Evolutionary conservation across 2,329 filamentous ascomycete genomes (phyloP).

Genomic region (Stemphylium vesicarium): DNA sequence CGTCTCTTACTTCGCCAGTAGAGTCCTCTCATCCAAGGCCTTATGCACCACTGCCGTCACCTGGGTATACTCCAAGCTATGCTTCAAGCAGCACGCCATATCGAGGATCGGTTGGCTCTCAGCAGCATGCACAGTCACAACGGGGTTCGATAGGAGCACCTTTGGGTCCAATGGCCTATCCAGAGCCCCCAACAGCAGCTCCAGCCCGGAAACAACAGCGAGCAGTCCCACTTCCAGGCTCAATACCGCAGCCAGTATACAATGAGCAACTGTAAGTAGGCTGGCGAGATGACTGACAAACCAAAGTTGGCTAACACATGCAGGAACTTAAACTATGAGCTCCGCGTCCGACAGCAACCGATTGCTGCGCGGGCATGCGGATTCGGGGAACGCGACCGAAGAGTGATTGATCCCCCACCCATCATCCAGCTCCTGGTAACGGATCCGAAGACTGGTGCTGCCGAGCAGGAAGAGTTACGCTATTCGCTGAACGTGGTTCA

Average conservation of each 20-base stretch:
- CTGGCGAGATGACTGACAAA: constrained; percentile 21
- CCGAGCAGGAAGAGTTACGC: constrained; percentile 64
- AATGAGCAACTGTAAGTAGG: constrained; percentile 49
- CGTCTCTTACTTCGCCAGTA: constrained; percentile 47
- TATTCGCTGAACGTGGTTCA: constrained; percentile 75
- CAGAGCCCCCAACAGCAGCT: constrained; percentile 39
- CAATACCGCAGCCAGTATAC: constrained; percentile 48
- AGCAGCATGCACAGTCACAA: constrained; percentile 45
- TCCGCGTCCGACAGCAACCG: constrained; percentile 77
- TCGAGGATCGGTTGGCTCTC: constrained; percentile 48
- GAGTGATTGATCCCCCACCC: constrained; percentile 83
- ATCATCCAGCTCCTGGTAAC: constrained; percentile 77
- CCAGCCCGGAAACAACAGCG: constrained; percentile 38
- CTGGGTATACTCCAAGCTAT: constrained; percentile 50
- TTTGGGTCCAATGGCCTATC: constrained; percentile 41
- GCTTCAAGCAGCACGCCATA: constrained; percentile 47
- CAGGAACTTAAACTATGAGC: constrained; percentile 53
- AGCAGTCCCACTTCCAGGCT: constrained; percentile 43
- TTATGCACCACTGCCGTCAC: constrained; percentile 47
- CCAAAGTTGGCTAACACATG: constrained; percentile 27
- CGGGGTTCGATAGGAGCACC: constrained; percentile 43
- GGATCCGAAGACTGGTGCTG: constrained; percentile 58
- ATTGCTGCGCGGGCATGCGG: constrained; percentile 79
- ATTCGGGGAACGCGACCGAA: constrained; percentile 80
- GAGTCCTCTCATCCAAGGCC: constrained; percentile 43